Percentiles rank a stretch among this genome's conserved stretches.
Evolutionary conservation across 1,284 basidiomycete species (phyloP).

Genomic region (Apiotrichum veenhuisii): DNA sequence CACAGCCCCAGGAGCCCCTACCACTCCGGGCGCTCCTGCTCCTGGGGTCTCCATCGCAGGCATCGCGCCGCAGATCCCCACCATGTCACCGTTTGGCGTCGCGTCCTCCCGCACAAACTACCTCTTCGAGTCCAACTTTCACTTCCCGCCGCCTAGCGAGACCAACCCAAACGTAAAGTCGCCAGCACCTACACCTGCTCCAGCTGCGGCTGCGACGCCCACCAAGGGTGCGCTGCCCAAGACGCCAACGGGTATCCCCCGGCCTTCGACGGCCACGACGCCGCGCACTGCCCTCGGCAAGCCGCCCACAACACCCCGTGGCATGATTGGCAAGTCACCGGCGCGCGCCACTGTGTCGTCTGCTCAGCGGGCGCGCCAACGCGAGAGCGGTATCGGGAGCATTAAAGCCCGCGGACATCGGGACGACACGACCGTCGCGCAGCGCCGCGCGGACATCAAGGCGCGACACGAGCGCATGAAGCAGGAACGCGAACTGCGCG

Average conservation of each 20-base stretch:
- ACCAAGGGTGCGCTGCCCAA: neutral
- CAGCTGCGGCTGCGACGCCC: neutral
- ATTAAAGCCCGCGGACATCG: constrained; percentile 10
- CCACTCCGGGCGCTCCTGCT: neutral
- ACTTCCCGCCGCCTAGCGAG: constrained; percentile 5
- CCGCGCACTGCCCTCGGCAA: too few relatives aligned
- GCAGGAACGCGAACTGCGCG: constrained; percentile 37
- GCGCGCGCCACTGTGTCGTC: neutral
- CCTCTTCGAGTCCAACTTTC: constrained; percentile 21
- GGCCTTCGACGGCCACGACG: neutral
- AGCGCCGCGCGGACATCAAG: constrained; percentile 32
- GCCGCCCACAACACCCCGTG: too few relatives aligned
- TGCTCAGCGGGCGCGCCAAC: constrained; percentile 7
- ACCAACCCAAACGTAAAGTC: too few relatives aligned
- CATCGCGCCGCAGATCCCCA: constrained; percentile 3
- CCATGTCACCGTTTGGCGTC: constrained; percentile 28
- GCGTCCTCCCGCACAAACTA: constrained; percentile 30
- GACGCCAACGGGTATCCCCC: neutral
- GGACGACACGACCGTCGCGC: constrained; percentile 27
- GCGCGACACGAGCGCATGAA: constrained; percentile 33
- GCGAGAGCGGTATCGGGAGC: constrained; percentile 3
- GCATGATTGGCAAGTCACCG: constrained; percentile 3
- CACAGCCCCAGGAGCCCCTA: neutral
- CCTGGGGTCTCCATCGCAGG: constrained; percentile 8
- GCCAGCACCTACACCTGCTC: neutral